phyloP scores from a whole-genome alignment of 305 asterid species.

The Nicotiana rustica region DNA sequence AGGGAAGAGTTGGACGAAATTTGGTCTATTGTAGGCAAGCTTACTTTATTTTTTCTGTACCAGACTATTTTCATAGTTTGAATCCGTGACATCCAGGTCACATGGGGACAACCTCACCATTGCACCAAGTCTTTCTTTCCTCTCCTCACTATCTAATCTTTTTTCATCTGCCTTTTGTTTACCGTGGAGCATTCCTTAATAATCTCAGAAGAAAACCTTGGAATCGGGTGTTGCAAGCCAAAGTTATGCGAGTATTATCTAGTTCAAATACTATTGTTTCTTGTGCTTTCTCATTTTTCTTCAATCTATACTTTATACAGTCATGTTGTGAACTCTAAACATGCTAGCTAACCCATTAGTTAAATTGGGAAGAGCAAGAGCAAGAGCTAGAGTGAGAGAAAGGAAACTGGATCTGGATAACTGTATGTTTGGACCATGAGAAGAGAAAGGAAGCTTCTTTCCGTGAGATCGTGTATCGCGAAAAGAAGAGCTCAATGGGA shows the following conservation, averaged over 20 bases:
- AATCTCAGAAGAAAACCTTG: not conserved
- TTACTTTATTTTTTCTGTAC: not conserved
- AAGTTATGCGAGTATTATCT: not conserved
- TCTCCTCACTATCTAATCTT: not conserved
- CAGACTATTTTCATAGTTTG: not conserved
- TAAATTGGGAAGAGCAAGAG: not conserved
- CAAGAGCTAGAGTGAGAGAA: not conserved
- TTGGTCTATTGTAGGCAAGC: not conserved
- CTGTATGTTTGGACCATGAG: not conserved
- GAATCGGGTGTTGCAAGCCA: not conserved
- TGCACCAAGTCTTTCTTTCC: not conserved
- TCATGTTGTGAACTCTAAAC: not conserved
- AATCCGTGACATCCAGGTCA: not conserved
- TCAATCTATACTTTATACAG: not conserved
- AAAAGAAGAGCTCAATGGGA: not conserved
- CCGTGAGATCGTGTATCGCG: not conserved
- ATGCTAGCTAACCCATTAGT: not conserved
- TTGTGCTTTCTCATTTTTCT: not conserved
- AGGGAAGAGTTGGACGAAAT: not conserved
- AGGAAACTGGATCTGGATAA: not conserved
- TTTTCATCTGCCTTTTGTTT: not conserved
- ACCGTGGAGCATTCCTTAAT: not conserved
- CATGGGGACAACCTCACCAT: not conserved
- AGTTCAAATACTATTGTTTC: not conserved
- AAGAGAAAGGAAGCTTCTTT: not conserved